A percentile compares a stretch with the other conserved stretches of the same genome.
These are phyloP conservation scores for Candida anglica DNA, from an alignment of 805 yeast genomes.

Conservation along the genomic window DNA sequence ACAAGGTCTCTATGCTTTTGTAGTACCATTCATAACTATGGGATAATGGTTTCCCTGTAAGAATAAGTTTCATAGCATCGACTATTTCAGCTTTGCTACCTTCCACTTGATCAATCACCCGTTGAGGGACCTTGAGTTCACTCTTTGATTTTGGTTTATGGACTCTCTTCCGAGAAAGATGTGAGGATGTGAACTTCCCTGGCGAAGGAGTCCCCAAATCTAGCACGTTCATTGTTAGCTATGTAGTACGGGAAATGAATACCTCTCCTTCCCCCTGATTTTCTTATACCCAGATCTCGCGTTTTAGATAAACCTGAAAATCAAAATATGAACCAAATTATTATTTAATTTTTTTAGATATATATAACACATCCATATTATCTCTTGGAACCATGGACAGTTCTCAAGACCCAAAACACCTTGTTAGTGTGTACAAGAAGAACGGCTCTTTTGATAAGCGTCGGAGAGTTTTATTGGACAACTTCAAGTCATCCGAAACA, in stretches of 20 bases:
- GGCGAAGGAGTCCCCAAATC: constrained; percentile 3
- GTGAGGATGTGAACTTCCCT: not conserved
- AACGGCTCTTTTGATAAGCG: constrained; percentile 47
- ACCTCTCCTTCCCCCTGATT: not conserved
- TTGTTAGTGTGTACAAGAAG: constrained; percentile 42
- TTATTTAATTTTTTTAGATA: too few species aligned
- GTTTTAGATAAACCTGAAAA: too few species aligned
- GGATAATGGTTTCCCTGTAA: constrained; percentile 11
- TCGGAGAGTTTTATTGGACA: constrained; percentile 38
- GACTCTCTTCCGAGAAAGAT: not conserved
- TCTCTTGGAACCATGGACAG: too few species aligned
- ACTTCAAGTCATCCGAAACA: constrained; percentile 38
- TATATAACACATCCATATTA: too few species aligned
- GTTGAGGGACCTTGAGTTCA: not conserved
- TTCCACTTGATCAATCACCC: not conserved
- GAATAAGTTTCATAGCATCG: constrained; percentile 14
- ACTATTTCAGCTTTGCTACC: not conserved
- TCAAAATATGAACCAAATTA: too few species aligned
- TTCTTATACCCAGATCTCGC: not conserved
- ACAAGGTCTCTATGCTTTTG: constrained; percentile 26
- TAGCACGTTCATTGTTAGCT: constrained; percentile 3
- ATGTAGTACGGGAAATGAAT: too few species aligned
- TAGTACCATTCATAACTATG: constrained; percentile 22
- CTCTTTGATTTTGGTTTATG: not conserved
- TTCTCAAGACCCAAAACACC: constrained; percentile 22